Evolutionary conservation across 2,329 filamentous ascomycete species (phyloP).

Genomic region (Sporothrix sp.): DNA sequence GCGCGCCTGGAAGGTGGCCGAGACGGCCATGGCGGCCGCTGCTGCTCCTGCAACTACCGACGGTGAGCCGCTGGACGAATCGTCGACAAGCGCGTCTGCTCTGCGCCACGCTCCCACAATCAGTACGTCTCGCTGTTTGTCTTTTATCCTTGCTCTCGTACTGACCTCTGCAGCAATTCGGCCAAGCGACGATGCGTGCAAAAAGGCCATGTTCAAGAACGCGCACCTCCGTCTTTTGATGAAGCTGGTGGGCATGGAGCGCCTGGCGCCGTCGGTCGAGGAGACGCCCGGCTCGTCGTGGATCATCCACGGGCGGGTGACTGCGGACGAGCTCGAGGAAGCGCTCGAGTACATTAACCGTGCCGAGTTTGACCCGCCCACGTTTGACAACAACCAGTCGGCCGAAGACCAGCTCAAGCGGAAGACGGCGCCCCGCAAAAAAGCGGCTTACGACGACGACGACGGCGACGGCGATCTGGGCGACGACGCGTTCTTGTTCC

Average conservation of each 20-base stretch:
- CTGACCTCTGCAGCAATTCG: conserved; percentile 39
- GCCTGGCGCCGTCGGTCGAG: conserved; percentile 43
- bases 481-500: conserved; percentile 55
- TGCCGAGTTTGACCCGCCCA: conserved; percentile 67
- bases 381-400: conserved; percentile 63
- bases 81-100: conserved; percentile 21
- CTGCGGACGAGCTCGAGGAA: conserved; percentile 56
- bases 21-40: conserved; percentile 20
- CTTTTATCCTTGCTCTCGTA: conserved; percentile 10
- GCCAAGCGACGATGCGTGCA: conserved; percentile 55
- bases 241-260: conserved; percentile 61
- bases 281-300: conserved; percentile 70
- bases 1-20: conserved; percentile 58
- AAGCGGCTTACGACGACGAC: conserved; percentile 21
- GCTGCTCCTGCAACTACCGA: conserved; percentile 22
- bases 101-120: conserved; percentile 38
- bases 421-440: conserved; percentile 46
- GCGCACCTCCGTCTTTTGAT: conserved; percentile 78
- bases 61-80: conserved; percentile 17
- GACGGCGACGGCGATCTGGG: conserved; percentile 35
- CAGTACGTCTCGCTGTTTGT: conserved; percentile 32
- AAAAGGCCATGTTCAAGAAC: conserved; percentile 77
- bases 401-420: conserved; percentile 73
- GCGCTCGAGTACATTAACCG: conserved; percentile 63
- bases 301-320: conserved; percentile 60